phyloP scores from a whole-genome alignment of 2,329 filamentous ascomycete genomes.

The Chalaropsis ovoidea region DNA sequence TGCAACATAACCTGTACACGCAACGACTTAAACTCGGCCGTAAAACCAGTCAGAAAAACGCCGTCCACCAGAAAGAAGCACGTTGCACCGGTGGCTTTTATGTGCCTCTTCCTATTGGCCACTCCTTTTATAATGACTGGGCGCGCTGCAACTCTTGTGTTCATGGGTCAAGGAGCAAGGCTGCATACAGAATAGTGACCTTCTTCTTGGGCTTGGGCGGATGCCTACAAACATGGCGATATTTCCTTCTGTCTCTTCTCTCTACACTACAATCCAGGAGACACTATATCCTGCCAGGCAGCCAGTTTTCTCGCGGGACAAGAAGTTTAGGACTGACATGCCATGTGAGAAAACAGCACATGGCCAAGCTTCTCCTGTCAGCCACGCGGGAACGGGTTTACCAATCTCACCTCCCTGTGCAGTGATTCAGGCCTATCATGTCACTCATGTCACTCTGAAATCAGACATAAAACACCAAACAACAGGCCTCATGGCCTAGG shows the following conservation, averaged over 20 bases:
- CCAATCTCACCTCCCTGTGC: neutral
- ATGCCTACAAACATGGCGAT: too few relatives aligned
- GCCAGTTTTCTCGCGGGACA: neutral
- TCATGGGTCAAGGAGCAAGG: neutral
- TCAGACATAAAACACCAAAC: neutral
- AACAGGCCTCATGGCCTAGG: neutral
- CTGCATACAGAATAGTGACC: neutral
- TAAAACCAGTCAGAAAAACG: neutral
- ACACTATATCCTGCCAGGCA: neutral
- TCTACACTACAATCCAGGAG: neutral
- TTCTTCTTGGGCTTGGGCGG: neutral
- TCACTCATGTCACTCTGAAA: neutral
- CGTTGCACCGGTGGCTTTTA: neutral
- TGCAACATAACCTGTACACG: neutral
- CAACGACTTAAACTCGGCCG: neutral
- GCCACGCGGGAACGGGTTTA: neutral
- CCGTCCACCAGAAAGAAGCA: neutral
- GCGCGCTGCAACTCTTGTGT: neutral
- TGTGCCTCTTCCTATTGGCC: slow-evolving; percentile 4
- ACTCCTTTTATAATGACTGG: neutral
- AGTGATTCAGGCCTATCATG: neutral
- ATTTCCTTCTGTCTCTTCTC: neutral
- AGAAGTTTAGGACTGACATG: neutral
- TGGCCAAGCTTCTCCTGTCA: slow-evolving; percentile 3
- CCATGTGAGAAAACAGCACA: neutral